A percentile compares a stretch with the other conserved stretches of the same genome.
phyloP scores from a whole-genome alignment of 2,329 filamentous ascomycete species.

The Pseudocercospora musae region DNA sequence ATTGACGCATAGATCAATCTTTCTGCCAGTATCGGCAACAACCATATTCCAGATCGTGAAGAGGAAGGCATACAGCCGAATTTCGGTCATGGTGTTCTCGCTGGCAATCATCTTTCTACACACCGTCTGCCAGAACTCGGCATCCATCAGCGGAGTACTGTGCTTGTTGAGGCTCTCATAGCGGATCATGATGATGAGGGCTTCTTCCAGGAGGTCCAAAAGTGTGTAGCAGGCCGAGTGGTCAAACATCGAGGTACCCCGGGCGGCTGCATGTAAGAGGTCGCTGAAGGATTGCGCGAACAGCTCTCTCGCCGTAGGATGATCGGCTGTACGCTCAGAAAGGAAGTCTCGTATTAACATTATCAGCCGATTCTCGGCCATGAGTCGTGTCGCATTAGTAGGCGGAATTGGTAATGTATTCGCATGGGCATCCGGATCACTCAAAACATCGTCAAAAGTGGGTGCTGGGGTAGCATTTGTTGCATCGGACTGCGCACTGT shows the following conservation, averaged over 20 bases:
- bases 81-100: conserved; percentile 85
- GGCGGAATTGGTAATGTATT: conserved; percentile 60
- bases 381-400: conserved; percentile 69
- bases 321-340: conserved; percentile 56
- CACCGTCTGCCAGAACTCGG: conserved; percentile 81
- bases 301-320: conserved; percentile 57
- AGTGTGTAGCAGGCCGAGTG: conserved; percentile 81
- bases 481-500: conserved; percentile 48
- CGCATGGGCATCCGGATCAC: conserved; percentile 64
- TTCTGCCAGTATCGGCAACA: conserved; percentile 62
- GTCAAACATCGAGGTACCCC: conserved; percentile 74
- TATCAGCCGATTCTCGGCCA: conserved; percentile 85
- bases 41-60: conserved; percentile 77
- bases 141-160: conserved; percentile 60
- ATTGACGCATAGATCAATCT: conserved; percentile 65
- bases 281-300: conserved; percentile 74
- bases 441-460: conserved; percentile 65
- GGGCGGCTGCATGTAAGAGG: conserved; percentile 70
- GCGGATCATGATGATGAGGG: conserved; percentile 63
- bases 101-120: conserved; percentile 75
- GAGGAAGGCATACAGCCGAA: conserved; percentile 77
- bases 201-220: conserved; percentile 88
- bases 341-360: conserved; percentile 79
- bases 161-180: conserved; percentile 51
- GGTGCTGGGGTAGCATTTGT: conserved; percentile 42